phyloP scores from a whole-genome alignment of 805 yeast genomes.

The Brettanomyces nanus region DNA sequence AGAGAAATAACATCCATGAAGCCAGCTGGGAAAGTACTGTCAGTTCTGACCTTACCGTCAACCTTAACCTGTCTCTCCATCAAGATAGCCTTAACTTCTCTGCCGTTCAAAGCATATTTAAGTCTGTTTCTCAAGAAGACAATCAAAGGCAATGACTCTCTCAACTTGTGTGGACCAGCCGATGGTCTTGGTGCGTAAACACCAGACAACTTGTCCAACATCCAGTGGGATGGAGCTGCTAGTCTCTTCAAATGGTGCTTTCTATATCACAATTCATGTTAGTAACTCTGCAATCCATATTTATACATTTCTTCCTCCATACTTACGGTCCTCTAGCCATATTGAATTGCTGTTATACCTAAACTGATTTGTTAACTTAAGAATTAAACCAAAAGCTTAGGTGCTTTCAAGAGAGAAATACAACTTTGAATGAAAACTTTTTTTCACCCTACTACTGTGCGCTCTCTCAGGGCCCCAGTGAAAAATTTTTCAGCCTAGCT shows the following conservation, averaged over 20 bases:
- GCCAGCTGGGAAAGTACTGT: slow-evolving; percentile 98
- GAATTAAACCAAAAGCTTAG: no score
- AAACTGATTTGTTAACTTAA: neutral
- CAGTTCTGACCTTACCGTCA: slow-evolving; percentile 99
- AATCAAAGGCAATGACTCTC: slow-evolving; percentile 96
- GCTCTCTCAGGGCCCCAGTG: no score
- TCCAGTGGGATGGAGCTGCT: slow-evolving; percentile 99
- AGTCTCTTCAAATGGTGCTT: slow-evolving; percentile 99
- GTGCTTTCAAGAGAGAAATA: no score
- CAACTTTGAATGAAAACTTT: no score
- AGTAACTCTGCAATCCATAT: neutral
- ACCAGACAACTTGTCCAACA: slow-evolving; percentile 99
- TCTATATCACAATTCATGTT: slow-evolving; percentile 33
- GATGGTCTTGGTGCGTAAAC: slow-evolving; percentile 99
- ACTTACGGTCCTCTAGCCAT: slow-evolving; percentile 78
- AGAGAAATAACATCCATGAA: slow-evolving; percentile 98
- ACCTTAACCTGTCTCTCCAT: slow-evolving; percentile 98
- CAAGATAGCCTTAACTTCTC: slow-evolving; percentile 96
- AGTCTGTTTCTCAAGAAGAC: slow-evolving; percentile 97
- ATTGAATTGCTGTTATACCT: slow-evolving; percentile 23
- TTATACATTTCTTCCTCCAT: slow-evolving; percentile 6
- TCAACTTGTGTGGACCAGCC: slow-evolving; percentile 98
- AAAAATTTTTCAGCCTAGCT: no score
- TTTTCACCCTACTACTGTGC: no score
- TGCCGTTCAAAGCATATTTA: slow-evolving; percentile 98